A percentile compares a stretch with the other conserved stretches of the same genome.
Evolutionary conservation across 2,329 filamentous ascomycete species (phyloP).

Genomic region (Fusarium sublunatum): DNA sequence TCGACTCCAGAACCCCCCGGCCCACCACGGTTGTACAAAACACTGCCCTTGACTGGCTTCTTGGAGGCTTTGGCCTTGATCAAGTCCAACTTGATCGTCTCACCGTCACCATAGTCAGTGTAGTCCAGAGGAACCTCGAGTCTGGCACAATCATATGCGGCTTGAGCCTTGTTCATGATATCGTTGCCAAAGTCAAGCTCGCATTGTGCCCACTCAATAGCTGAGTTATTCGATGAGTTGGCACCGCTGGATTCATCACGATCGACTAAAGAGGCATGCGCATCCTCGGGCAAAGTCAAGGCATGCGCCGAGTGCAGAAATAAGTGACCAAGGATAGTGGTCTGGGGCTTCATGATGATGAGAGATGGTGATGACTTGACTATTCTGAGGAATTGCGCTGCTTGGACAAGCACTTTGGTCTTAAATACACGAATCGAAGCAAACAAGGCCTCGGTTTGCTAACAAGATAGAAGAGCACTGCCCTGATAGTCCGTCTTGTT

Average conservation of each 20-base stretch:
- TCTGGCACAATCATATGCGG: constrained; percentile 48
- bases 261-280: background rate
- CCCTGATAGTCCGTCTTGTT: no score
- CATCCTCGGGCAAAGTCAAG: constrained; percentile 2
- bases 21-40: constrained; percentile 55
- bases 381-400: no score
- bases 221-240: background rate
- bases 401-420: no score
- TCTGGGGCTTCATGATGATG: constrained; percentile 8
- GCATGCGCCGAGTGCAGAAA: constrained; percentile 1
- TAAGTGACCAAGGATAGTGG: background rate
- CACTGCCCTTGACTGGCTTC: constrained; percentile 50
- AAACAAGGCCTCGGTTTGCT: no score
- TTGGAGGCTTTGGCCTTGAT: constrained; percentile 48
- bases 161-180: background rate
- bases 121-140: constrained; percentile 57
- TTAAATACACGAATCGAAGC: no score
- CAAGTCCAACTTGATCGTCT: constrained; percentile 49
- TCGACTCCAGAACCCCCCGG: constrained; percentile 45
- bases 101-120: constrained; percentile 38
- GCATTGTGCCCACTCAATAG: constrained; percentile 17
- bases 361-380: no score
- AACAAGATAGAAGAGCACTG: no score
- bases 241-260: no score
- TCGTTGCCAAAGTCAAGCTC: constrained; percentile 14